Evolutionary conservation across 2,329 filamentous ascomycete genomes (phyloP), one percentile per base, ranked within the genome.

Genomic region (Monosporascus sp.): DNA sequence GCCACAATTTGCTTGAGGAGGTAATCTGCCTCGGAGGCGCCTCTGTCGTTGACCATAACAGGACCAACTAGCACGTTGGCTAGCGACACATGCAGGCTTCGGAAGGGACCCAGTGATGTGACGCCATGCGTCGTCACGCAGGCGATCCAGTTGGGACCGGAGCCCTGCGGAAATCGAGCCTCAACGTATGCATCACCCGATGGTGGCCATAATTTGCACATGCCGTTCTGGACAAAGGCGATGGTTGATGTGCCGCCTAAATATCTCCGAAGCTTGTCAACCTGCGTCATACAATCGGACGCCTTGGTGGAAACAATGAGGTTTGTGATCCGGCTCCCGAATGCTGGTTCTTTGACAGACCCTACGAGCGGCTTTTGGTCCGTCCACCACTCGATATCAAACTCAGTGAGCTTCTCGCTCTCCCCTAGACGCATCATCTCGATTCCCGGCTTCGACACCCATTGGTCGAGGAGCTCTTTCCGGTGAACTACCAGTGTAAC

Each of bases 181-280:
- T 62, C 57, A 37, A 68, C 67, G 62, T 81, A 82, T 1, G 65
- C 54, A 4, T 61, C 59, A 3, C 79, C 78, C 49, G 75, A 66
- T 7, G 80, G 80, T 24, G 79, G 79, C 80, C 80, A 83, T 17
- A 82, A 67, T 58, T 75, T 77, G 35, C 89, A 91, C 83, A 97
- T 88, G 47, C 93, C 93, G 62, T 96, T 96, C 62, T 97, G 92
- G 24, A 90, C 74, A 62, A 97, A 89, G 14, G 87, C 77, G n/a
- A 97, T 82, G 0, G 89, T 88, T n/a, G 86, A 89, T 3, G 77
- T 70, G 3, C 73, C 69, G 57, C 83, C 78, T 2, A 85, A 78
- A 50, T 96, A 81, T 1, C 80, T 71, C 7, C 80, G 74, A 15
- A 96, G 70, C 18, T 74, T 67, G 50, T 78, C 76, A 5, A 78